A percentile compares a stretch with the other conserved stretches of the same genome.
These are phyloP conservation scores for Paratrypanosoma confusum DNA, from an alignment of 208 protist genomes.

Conservation along the genomic window DNA sequence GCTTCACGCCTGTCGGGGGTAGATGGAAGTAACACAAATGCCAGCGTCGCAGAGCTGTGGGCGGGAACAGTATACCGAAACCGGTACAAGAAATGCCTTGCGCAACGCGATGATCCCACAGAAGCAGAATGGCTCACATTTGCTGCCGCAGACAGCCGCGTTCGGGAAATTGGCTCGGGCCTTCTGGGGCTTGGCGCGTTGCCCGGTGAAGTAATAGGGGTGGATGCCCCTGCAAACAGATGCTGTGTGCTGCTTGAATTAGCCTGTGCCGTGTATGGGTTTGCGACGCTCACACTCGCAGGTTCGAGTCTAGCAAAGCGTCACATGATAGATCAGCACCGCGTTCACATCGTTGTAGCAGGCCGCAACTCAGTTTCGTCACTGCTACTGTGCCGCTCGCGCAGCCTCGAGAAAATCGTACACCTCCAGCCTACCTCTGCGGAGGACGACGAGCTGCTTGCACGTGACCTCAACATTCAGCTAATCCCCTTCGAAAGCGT, in stretches of 20 bases:
- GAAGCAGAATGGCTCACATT: constrained; percentile 64
- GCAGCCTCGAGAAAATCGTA: constrained; percentile 61
- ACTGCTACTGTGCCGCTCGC: constrained; percentile 69
- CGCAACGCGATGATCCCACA: constrained; percentile 28
- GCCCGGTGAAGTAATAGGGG: constrained; percentile 65
- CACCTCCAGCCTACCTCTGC: constrained; percentile 41
- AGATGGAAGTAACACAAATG: too few species aligned
- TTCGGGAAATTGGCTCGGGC: constrained; percentile 56
- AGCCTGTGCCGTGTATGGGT: constrained; percentile 56
- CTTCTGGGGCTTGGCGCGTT: constrained; percentile 39
- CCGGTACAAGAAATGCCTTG: constrained; percentile 49
- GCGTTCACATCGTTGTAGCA: constrained; percentile 57
- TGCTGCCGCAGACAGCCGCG: constrained; percentile 43
- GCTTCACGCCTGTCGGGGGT: constrained; percentile 27
- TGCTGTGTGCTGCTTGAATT: constrained; percentile 55
- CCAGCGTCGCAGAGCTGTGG: constrained; percentile 56
- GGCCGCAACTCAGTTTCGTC: constrained; percentile 42
- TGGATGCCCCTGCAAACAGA: constrained; percentile 53
- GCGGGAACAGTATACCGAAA: constrained; percentile 39
- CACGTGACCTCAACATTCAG: constrained; percentile 71
- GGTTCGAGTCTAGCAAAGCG: constrained; percentile 47
- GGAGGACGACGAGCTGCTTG: constrained; percentile 36
- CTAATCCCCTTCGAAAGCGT: constrained; percentile 56
- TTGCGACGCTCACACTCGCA: constrained; percentile 52
- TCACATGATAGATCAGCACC: constrained; percentile 56